A percentile compares a stretch with the other conserved stretches of the same genome.
Evolutionary conservation across 2,329 filamentous ascomycete genomes (phyloP).

Genomic region (Pseudogymnoascus verrucosus): DNA sequence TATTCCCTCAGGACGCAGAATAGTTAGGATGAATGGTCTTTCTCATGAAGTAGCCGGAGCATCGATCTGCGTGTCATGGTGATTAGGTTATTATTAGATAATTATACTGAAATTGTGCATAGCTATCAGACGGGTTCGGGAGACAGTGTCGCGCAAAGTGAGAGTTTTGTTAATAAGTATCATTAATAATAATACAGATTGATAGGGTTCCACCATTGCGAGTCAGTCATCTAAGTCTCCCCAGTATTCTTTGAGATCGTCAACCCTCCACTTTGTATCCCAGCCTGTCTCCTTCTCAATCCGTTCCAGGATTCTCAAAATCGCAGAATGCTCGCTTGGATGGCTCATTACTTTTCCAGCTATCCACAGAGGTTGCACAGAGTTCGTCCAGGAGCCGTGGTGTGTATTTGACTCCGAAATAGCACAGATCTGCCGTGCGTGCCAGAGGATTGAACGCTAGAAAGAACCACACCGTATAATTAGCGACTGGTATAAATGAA

Average conservation of each 20-base stretch:
- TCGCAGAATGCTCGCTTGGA: constrained; percentile 32
- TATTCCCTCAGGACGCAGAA: no score
- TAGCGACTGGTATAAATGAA: not conserved
- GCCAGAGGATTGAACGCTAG: constrained; percentile 40
- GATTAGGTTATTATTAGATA: no score
- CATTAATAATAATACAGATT: no score
- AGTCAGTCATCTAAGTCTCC: constrained; percentile 12
- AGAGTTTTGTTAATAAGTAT: no score
- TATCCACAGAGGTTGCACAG: constrained; percentile 49
- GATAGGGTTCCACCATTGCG: not conserved
- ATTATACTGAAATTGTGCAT: no score
- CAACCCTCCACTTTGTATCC: constrained; percentile 45
- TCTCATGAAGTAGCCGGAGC: no score
- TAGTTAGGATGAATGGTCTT: no score
- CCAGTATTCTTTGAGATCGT: constrained; percentile 36
- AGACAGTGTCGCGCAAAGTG: no score
- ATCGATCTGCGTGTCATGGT: no score
- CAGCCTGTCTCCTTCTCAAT: constrained; percentile 47
- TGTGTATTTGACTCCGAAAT: constrained; percentile 49
- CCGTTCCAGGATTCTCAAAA: constrained; percentile 38
- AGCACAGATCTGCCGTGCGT: constrained; percentile 46
- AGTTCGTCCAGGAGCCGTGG: constrained; percentile 48
- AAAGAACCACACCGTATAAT: constrained; percentile 18
- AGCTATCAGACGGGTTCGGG: no score
- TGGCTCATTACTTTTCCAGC: constrained; percentile 48